These are phyloP conservation scores for Trichoderma orchidacearum DNA, from an alignment of 495 filamentous ascomycete genomes.

Conservation along the genomic window DNA sequence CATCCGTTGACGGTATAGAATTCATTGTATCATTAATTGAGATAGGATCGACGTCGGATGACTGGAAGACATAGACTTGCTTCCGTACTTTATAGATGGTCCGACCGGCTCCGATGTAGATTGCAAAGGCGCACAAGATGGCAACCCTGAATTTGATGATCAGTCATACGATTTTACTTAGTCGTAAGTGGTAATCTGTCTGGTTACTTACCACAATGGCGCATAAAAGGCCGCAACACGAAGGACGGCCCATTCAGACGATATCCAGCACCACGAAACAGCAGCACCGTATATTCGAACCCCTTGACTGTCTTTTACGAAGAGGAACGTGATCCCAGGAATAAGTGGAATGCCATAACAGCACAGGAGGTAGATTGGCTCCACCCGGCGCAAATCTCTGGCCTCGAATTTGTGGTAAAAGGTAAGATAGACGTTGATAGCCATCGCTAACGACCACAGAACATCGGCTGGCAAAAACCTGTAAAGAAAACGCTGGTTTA, in stretches of 20 bases:
- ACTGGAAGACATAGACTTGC: constrained; percentile 21
- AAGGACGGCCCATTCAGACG: constrained; percentile 28
- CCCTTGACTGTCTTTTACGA: neutral
- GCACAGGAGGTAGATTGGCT: constrained; percentile 24
- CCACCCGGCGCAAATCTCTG: constrained; percentile 21
- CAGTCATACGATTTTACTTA: neutral
- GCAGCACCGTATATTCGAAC: neutral
- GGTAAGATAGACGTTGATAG: constrained; percentile 29
- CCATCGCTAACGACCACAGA: constrained; percentile 34
- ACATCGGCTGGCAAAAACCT: constrained; percentile 38
- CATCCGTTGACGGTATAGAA: constrained; percentile 44
- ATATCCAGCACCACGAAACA: constrained; percentile 33
- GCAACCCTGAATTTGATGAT: constrained; percentile 12
- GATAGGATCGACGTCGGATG: constrained; percentile 20
- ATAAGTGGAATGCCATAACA: constrained; percentile 28
- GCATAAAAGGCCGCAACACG: constrained; percentile 30
- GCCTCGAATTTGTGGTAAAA: constrained; percentile 29
- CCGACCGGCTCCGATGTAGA: constrained; percentile 25
- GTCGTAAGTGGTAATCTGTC: neutral
- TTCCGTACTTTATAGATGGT: constrained; percentile 20
- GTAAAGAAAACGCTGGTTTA: neutral
- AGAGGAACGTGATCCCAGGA: constrained; percentile 9
- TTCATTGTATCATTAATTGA: constrained; percentile 10
- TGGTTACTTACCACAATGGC: constrained; percentile 24
- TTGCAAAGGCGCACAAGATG: constrained; percentile 21